Conservation (phyloP, 2,329 filamentous ascomycete species). For the Colletotrichum neosansevieriae region DNA sequence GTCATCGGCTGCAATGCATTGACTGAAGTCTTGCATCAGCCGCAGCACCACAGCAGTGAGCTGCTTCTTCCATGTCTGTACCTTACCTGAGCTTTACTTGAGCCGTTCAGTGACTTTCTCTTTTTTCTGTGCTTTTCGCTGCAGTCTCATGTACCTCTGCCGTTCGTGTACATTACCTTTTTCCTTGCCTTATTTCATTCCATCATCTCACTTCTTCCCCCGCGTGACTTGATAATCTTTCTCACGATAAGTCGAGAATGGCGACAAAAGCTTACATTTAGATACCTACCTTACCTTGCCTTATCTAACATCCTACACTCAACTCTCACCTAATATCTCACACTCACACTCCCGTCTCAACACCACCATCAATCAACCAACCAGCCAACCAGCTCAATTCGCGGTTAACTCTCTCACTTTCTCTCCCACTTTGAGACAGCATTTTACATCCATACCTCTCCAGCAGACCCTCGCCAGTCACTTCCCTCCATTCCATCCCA, state of each 20-base stretch:
- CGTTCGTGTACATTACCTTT: neutral
- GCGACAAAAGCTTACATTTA: too few relatives aligned
- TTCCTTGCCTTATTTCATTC: neutral
- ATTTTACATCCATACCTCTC: neutral
- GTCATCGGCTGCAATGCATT: conserved; percentile 35
- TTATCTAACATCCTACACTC: neutral
- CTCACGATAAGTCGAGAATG: too few relatives aligned
- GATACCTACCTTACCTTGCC: neutral
- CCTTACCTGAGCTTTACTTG: too few relatives aligned
- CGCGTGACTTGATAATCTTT: too few relatives aligned
- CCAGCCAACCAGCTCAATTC: too few relatives aligned
- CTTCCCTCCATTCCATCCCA: conserved; percentile 28
- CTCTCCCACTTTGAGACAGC: neutral
- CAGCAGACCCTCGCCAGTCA: conserved; percentile 19
- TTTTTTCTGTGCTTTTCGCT: too few relatives aligned
- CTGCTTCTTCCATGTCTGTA: too few relatives aligned
- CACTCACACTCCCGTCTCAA: conserved; percentile 3
- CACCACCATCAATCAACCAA: neutral
- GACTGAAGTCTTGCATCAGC: conserved; percentile 16
- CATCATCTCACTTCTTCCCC: neutral
- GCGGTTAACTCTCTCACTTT: too few relatives aligned
- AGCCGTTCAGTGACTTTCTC: too few relatives aligned
- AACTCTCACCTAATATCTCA: too few relatives aligned
- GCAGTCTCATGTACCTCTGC: too few relatives aligned
- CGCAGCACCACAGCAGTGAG: neutral